Evolutionary conservation across 208 protist species (phyloP).

Genomic region (Trypanosoma grayi): DNA sequence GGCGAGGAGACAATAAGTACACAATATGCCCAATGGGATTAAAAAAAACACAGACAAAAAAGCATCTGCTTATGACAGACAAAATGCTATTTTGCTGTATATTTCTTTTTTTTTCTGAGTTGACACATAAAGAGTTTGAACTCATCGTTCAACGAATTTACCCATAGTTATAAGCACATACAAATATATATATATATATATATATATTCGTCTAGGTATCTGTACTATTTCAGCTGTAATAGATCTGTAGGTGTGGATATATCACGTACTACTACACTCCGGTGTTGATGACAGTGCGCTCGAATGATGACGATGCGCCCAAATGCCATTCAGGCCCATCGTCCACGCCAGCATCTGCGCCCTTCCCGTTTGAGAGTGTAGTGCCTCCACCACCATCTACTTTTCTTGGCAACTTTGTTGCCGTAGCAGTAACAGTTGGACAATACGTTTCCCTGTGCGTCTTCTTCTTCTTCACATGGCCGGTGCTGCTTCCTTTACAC

Average conservation of each 20-base stretch:
- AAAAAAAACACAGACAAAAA: background rate
- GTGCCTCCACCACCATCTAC: slow-evolving; percentile 61
- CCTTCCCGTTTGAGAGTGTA: slow-evolving; percentile 60
- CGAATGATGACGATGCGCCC: background rate
- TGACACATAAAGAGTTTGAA: no score
- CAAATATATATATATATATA: background rate
- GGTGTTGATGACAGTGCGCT: background rate
- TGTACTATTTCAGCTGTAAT: background rate
- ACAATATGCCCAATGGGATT: no score
- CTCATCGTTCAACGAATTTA: no score
- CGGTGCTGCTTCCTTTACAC: slow-evolving; percentile 49
- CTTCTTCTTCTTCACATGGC: slow-evolving; percentile 36
- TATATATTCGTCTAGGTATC: background rate
- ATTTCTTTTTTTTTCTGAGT: slow-evolving; percentile 8
- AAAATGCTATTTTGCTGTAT: background rate
- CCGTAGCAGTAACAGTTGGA: slow-evolving; percentile 7
- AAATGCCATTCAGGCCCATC: background rate
- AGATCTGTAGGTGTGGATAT: background rate
- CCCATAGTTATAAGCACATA: background rate
- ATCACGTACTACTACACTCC: background rate
- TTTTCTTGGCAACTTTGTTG: slow-evolving; percentile 36
- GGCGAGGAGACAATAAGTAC: background rate
- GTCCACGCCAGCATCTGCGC: slow-evolving; percentile 6
- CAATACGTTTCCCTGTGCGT: background rate
- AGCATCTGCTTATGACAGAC: no score